Conservation (phyloP, 768 basidiomycete genomes). For the Clitopilus passeckerianus region DNA sequence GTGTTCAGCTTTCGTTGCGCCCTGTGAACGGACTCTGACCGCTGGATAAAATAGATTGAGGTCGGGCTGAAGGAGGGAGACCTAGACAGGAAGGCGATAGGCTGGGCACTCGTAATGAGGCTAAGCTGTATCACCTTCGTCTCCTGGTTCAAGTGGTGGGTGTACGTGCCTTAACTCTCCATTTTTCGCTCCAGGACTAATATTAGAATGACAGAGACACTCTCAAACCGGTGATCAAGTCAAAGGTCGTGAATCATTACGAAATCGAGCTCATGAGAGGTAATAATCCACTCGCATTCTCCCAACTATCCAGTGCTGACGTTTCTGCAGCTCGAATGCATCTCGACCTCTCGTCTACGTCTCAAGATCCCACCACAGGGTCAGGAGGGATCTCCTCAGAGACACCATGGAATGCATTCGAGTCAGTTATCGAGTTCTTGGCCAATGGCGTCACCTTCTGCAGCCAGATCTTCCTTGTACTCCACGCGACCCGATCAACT, state of each 20-base stretch:
- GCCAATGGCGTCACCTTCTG: conserved; percentile 13
- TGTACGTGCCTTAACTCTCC: not conserved
- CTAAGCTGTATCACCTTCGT: conserved; percentile 12
- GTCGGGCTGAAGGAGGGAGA: conserved; percentile 12
- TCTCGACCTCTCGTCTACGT: conserved; percentile 13
- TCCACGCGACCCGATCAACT: conserved; percentile 20
- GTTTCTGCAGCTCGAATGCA: conserved; percentile 11
- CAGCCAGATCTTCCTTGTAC: conserved; percentile 26
- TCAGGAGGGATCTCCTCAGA: conserved; percentile 11
- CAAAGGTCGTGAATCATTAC: conserved; percentile 17
- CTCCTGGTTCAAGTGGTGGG: conserved; percentile 15
- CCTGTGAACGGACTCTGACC: not conserved
- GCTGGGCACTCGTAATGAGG: conserved; percentile 10
- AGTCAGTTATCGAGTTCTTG: conserved; percentile 15
- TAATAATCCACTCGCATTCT: conserved; percentile 3
- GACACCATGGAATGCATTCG: conserved; percentile 21
- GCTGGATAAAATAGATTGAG: conserved; percentile 13
- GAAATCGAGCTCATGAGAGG: conserved; percentile 21
- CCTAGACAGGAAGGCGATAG: conserved; percentile 11
- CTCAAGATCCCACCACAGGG: conserved; percentile 1
- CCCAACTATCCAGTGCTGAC: not conserved
- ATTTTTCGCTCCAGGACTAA: not conserved
- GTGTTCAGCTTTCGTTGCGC: too few relatives aligned
- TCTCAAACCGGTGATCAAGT: conserved; percentile 7
- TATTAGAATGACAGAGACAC: conserved; percentile 5